These are phyloP conservation scores for Ophiostoma ulmi DNA, from an alignment of 2,329 filamentous ascomycete species.

Conservation along the genomic window DNA sequence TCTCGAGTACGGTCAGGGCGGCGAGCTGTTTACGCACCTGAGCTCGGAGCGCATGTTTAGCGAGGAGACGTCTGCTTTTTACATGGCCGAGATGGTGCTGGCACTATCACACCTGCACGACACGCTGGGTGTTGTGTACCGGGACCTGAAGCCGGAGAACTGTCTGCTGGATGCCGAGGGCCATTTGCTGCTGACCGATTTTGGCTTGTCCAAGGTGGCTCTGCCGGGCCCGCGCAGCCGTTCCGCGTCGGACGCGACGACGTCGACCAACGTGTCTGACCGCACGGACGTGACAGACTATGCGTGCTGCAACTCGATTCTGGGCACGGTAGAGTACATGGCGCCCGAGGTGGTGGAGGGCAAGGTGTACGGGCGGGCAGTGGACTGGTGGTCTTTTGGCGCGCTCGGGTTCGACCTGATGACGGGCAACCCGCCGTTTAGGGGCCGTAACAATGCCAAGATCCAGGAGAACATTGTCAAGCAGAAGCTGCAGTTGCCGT, in stretches of 20 bases:
- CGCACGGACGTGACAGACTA: conserved; percentile 30
- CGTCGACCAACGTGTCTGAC: background rate
- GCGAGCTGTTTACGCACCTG: conserved; percentile 93
- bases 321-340: conserved; percentile 98
- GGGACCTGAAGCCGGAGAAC: conserved; percentile 96
- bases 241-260: conserved; percentile 35
- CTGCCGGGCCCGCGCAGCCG: conserved; percentile 43
- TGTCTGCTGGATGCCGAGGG: conserved; percentile 88
- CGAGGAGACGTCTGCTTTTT: conserved; percentile 85
- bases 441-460: conserved; percentile 85
- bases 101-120: conserved; percentile 90
- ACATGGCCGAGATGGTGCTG: conserved; percentile 97
- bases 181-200: conserved; percentile 91
- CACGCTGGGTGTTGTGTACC: conserved; percentile 89
- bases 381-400: conserved; percentile 98
- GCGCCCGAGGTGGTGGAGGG: conserved; percentile 89
- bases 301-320: conserved; percentile 81
- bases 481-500: conserved; percentile 82
- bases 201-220: conserved; percentile 92
- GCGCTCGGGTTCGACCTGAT: conserved; percentile 88
- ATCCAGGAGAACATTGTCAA: conserved; percentile 94
- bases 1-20: conserved; percentile 93
- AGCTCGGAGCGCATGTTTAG: conserved; percentile 92
- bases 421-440: conserved; percentile 87
- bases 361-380: conserved; percentile 84